Conservation (phyloP, 805 yeast genomes). For the Monosporozyma aquatica region DNA sequence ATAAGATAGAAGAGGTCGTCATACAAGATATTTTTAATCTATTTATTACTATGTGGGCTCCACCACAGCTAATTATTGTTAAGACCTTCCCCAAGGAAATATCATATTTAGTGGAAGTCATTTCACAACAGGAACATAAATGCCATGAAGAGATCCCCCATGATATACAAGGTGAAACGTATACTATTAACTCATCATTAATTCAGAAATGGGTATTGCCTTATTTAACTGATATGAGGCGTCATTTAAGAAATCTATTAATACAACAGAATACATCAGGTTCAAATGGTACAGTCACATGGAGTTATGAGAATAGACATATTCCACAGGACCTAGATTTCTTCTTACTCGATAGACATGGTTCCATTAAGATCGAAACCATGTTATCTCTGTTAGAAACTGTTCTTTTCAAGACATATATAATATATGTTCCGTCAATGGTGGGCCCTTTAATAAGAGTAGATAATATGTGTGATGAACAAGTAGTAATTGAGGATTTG, state of each 20-base stretch:
- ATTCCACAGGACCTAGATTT: conserved; percentile 22
- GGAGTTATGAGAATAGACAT: conserved; percentile 16
- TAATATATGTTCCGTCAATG: conserved; percentile 56
- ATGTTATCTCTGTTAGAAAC: conserved; percentile 56
- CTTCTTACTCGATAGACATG: conserved; percentile 26
- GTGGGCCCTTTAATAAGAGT: conserved; percentile 77
- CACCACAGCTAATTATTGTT: conserved; percentile 44
- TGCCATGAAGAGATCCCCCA: conserved; percentile 6
- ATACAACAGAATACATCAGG: conserved; percentile 6
- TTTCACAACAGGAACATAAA: conserved; percentile 13
- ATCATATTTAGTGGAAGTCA: conserved; percentile 15
- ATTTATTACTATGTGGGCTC: conserved; percentile 48
- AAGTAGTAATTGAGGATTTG: conserved; percentile 49
- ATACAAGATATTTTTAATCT: conserved; percentile 20
- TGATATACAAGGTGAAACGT: background rate
- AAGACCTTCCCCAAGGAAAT: conserved; percentile 35
- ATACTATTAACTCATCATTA: conserved; percentile 10
- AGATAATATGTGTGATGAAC: conserved; percentile 62
- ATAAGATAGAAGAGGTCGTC: conserved; percentile 15
- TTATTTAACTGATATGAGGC: conserved; percentile 41
- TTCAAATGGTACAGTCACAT: conserved; percentile 9
- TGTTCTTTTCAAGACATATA: conserved; percentile 65
- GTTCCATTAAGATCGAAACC: conserved; percentile 30
- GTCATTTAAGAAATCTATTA: conserved; percentile 32
- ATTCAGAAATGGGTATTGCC: conserved; percentile 29